Base-by-base conservation (phyloP, 2,329 filamentous ascomycete species). In the Fusarium secorum region DNA sequence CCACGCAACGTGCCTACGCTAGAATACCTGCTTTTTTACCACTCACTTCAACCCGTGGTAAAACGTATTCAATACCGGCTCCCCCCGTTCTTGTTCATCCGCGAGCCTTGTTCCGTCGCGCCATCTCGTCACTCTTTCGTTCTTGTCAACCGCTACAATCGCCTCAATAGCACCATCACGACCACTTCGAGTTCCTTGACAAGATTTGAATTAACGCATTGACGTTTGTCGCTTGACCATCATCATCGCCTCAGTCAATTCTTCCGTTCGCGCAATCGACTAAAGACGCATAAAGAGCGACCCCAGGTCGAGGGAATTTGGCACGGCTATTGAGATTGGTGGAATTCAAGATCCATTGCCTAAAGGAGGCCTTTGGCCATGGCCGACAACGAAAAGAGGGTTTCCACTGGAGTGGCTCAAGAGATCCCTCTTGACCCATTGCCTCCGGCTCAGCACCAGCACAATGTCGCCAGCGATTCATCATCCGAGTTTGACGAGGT, bases 331-430 rank as follows among this genome's bases (percentile, higher is more conserved):
- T 52, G 39, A 63, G 61, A 61, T 61, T 76, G 74, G 71, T 68
- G 71, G 66, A 70, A 65, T 69, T 66, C 66, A 67, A 65, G 66
- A 67, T 45, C 13, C 52, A 55, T 57, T 60, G 52, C 61, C 65
- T 51, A 63, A 67, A 66, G 49, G 59, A 52, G 74, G 74, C 74
- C 66, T 57, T 66, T 69, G 72, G 76, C 74, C 76, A 79, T 79
- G 77, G 73, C 72, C 70, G 75, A 74, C 51, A 77, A 77, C 60
- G 77, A 78, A 71, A 79, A 79, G 72, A 72, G 65, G 48, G 57
- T 60, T 57, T 71, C 71, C 30, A 64, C 65, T 20, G 58, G 58
- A 28, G 74, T 49, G 59, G 68, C 66, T 53, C 65, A 66, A 42
- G 72, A 72, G 48, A 64, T 72, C 20, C 61, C 70, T 14, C 70